phyloP scores from a whole-genome alignment of 176 grass and related monocot species.

The Hyparrhenia diplandra region DNA sequence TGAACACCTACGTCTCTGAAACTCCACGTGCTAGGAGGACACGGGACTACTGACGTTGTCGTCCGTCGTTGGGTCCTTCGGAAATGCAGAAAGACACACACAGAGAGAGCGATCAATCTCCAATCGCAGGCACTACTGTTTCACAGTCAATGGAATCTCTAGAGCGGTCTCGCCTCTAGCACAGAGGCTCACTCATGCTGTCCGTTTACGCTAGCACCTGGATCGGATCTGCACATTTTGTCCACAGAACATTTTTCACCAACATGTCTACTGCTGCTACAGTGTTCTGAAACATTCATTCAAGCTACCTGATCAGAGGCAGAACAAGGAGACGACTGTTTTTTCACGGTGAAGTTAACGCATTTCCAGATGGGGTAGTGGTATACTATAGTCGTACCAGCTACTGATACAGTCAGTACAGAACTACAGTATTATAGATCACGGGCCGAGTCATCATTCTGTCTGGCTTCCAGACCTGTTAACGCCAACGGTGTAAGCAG shows the following conservation, averaged over 20 bases:
- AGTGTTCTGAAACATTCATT: not conserved
- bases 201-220: constrained; percentile 1
- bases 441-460: constrained; percentile 23
- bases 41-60: not conserved
- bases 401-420: not conserved
- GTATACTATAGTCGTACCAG: not conserved
- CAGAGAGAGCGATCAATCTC: not conserved
- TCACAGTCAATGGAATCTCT: constrained; percentile 27
- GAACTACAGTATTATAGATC: constrained; percentile 10
- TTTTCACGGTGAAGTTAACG: not conserved
- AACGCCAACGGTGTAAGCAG: not conserved
- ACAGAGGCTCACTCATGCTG: not conserved
- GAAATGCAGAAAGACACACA: not conserved
- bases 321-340: not conserved
- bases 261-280: not conserved
- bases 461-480: not conserved
- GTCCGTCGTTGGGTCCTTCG: not conserved
- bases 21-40: not conserved
- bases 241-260: not conserved
- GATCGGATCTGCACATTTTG: not conserved
- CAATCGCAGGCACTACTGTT: constrained; percentile 1
- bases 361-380: not conserved
- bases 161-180: not conserved
- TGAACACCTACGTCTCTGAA: not conserved
- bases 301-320: not conserved